These are phyloP conservation scores for Sambucus nigra DNA, from an alignment of 129 eudicot genomes.

Conservation along the genomic window DNA sequence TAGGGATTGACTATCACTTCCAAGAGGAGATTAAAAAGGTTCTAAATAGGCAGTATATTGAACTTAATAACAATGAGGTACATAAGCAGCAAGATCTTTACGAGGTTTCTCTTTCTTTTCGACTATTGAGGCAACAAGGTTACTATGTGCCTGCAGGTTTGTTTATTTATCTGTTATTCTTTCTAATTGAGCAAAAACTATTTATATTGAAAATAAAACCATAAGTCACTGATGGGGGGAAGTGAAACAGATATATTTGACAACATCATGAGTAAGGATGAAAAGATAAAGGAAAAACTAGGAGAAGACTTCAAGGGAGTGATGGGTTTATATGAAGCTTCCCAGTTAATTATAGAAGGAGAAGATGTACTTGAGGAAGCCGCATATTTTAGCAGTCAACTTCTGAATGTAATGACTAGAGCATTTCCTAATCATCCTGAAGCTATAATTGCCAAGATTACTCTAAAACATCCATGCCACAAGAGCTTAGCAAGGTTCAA, in stretches of 20 bases:
- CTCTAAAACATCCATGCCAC: constrained; percentile 28
- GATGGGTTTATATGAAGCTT: constrained; percentile 48
- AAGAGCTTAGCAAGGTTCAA: constrained; percentile 24
- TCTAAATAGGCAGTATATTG: constrained; percentile 13
- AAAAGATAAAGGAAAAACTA: constrained; percentile 18
- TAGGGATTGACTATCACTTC: constrained; percentile 34
- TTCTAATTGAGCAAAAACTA: too few relatives aligned
- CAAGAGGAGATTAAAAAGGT: constrained; percentile 29
- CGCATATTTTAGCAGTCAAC: constrained; percentile 18
- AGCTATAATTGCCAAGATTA: constrained; percentile 11
- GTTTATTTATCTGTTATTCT: neutral
- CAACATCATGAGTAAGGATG: constrained; percentile 27
- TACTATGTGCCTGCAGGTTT: constrained; percentile 38
- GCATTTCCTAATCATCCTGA: constrained; percentile 8
- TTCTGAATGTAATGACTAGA: constrained; percentile 13
- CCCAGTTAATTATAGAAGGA: constrained; percentile 34
- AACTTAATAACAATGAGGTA: neutral
- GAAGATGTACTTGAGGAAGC: constrained; percentile 46
- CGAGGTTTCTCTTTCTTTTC: constrained; percentile 35
- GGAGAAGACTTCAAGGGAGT: constrained; percentile 33
- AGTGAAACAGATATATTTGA: constrained; percentile 39
- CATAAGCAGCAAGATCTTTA: constrained; percentile 18
- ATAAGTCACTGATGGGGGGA: neutral
- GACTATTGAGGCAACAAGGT: constrained; percentile 56
- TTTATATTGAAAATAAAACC: too few relatives aligned